These are phyloP conservation scores for Thermothelomyces thermophilus DNA, from an alignment of 2,329 filamentous ascomycete species.

Conservation along the genomic window DNA sequence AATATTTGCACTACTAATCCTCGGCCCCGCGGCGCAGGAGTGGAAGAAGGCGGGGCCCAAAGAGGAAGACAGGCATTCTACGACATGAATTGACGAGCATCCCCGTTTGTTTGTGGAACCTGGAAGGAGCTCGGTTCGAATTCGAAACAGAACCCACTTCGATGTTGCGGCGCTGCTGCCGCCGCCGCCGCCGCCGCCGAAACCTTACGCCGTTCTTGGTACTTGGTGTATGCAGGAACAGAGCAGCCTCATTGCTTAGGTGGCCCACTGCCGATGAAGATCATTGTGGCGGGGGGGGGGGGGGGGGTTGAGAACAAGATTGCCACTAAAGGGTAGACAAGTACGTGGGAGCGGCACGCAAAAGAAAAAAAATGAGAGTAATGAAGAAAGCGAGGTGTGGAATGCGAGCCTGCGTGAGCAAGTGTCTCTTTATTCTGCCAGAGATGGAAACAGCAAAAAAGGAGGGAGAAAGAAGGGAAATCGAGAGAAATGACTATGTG, in stretches of 20 bases:
- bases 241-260: too few species aligned
- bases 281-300: too few species aligned
- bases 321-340: too few species aligned
- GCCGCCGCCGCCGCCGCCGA: too few species aligned
- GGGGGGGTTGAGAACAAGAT: too few species aligned
- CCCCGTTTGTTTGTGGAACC: not conserved
- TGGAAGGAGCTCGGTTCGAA: not conserved
- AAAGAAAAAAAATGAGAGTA: not conserved
- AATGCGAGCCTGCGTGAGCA: not conserved
- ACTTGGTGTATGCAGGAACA: too few species aligned
- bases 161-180: too few species aligned
- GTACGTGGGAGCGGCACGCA: too few species aligned
- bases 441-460: not conserved
- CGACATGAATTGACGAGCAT: not conserved
- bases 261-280: not conserved
- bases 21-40: not conserved
- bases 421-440: not conserved
- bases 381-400: not conserved
- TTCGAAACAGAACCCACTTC: conserved; percentile 3
- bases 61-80: too few species aligned
- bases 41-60: not conserved
- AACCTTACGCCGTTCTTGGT: too few species aligned
- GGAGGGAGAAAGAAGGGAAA: not conserved
- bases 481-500: too few species aligned
- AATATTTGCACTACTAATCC: too few species aligned